These are phyloP conservation scores for Penicillium polonicum DNA, from an alignment of 2,329 filamentous ascomycete genomes.

Conservation along the genomic window DNA sequence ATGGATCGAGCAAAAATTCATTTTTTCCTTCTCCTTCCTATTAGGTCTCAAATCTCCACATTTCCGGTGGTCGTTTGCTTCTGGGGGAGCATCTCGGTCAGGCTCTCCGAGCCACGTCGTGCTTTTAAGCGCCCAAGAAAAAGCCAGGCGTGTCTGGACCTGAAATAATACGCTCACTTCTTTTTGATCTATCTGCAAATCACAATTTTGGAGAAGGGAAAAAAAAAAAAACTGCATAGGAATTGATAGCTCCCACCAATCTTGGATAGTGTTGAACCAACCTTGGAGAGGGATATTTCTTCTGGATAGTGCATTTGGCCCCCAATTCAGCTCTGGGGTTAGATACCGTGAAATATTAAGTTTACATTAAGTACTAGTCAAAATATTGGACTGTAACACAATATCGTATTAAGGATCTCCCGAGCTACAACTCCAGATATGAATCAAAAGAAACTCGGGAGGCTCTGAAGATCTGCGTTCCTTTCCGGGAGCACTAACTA, in stretches of 20 bases:
- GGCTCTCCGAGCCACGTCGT: neutral
- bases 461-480: neutral
- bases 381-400: neutral
- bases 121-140: slow-evolving; percentile 2
- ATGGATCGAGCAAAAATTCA: neutral
- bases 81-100: neutral
- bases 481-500: neutral
- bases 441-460: neutral
- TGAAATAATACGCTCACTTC: neutral
- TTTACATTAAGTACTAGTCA: neutral
- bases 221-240: neutral
- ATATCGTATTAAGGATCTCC: neutral
- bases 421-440: neutral
- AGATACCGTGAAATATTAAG: neutral
- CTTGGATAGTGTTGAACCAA: neutral
- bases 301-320: neutral
- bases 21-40: neutral
- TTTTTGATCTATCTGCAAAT: neutral
- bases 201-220: neutral
- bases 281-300: too few species aligned
- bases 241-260: neutral
- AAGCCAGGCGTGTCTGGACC: slow-evolving; percentile 1
- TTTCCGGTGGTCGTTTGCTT: neutral
- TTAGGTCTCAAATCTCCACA: neutral
- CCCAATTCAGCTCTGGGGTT: neutral